Evolutionary conservation across 169 alveolate species (phyloP).

Genomic region (Cryptosporidium sp.): DNA sequence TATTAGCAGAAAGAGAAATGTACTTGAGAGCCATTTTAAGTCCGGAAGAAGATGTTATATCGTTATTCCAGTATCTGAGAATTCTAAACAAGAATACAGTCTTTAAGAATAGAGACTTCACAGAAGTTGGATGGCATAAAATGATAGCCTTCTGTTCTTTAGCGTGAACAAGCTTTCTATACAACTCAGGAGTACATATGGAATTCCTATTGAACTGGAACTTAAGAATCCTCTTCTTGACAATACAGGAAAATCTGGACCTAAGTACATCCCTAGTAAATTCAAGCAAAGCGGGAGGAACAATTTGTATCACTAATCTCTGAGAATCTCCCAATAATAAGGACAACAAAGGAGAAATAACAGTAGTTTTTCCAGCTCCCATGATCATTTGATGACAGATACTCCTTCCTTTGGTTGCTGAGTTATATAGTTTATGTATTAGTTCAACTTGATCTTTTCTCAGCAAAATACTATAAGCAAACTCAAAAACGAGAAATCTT

Average conservation of each 20-base stretch:
- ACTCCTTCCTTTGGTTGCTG: conserved; percentile 82
- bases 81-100: conserved; percentile 83
- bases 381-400: conserved; percentile 93
- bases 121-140: conserved; percentile 89
- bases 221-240: conserved; percentile 85
- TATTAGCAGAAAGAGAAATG: conserved; percentile 15
- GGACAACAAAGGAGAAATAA: conserved; percentile 86
- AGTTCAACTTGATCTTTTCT: conserved; percentile 89
- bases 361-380: conserved; percentile 96
- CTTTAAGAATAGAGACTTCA: conserved; percentile 89
- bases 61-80: conserved; percentile 61
- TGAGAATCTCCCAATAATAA: conserved; percentile 86
- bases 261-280: conserved; percentile 88
- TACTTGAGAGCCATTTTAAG: conserved; percentile 51
- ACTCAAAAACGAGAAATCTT: conserved; percentile 90
- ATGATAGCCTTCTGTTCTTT: conserved; percentile 87
- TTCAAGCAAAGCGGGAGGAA: conserved; percentile 88
- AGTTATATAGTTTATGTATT: conserved; percentile 82
- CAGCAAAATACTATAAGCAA: conserved; percentile 87
- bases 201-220: conserved; percentile 85
- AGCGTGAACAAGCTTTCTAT: conserved; percentile 87
- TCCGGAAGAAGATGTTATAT: conserved; percentile 18
- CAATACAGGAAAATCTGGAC: conserved; percentile 87
- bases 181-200: conserved; percentile 84
- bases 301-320: conserved; percentile 81